phyloP scores from a whole-genome alignment of 2,329 filamentous ascomycete species.

The Aphanoascus verrucosus region DNA sequence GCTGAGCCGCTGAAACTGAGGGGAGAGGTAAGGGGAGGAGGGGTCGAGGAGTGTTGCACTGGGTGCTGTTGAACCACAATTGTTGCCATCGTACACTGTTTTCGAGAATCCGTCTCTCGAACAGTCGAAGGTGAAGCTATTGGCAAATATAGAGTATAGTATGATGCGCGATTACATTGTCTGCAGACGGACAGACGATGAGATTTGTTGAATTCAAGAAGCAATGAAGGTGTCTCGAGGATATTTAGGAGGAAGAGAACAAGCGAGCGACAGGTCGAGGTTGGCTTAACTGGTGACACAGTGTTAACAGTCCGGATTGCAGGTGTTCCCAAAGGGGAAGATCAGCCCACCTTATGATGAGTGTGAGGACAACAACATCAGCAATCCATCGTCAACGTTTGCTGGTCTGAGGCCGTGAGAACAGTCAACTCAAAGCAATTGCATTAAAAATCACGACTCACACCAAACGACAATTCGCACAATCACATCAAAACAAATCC shows the following conservation, averaged over 20 bases:
- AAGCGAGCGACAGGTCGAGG: slow-evolving; percentile 7
- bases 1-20: slow-evolving; percentile 48
- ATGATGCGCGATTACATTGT: not conserved
- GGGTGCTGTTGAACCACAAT: slow-evolving; percentile 39
- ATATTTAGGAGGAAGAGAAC: not conserved
- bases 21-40: slow-evolving; percentile 39
- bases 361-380: not conserved
- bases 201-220: not conserved
- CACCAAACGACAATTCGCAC: not conserved
- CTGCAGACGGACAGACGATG: not conserved
- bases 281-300: slow-evolving; percentile 6
- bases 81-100: slow-evolving; percentile 34
- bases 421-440: not conserved
- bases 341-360: not conserved
- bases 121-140: not conserved
- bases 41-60: slow-evolving; percentile 40
- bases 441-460: not conserved
- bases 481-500: not conserved
- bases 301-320: not conserved
- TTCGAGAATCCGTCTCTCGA: not conserved
- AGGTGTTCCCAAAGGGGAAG: slow-evolving; percentile 4
- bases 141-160: not conserved
- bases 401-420: not conserved
- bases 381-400: slow-evolving; percentile 3
- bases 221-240: not conserved